These are phyloP conservation scores for Cucumis hystrix DNA, from an alignment of 306 rosid species.

Conservation along the genomic window DNA sequence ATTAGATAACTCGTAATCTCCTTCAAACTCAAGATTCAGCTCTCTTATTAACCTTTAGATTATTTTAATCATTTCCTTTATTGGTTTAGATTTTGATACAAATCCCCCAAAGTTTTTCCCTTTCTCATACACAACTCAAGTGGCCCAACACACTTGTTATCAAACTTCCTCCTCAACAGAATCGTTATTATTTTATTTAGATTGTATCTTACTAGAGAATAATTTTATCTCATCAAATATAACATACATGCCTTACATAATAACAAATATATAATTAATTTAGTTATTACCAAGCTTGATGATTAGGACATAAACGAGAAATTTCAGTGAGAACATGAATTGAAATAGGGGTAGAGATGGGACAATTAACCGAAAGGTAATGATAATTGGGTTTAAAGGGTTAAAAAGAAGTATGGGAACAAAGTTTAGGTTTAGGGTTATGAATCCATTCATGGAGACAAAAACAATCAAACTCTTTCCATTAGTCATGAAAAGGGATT, in stretches of 20 bases:
- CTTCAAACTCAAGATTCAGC: background rate
- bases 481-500: background rate
- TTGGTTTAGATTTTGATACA: background rate
- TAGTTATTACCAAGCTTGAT: no score
- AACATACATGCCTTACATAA: background rate
- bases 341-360: no score
- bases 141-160: background rate
- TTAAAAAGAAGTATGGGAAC: background rate
- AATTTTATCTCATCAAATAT: background rate
- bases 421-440: background rate
- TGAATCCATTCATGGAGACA: background rate
- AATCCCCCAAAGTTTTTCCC: background rate
- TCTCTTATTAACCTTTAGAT: background rate
- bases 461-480: background rate
- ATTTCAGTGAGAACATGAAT: no score
- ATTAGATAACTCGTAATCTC: background rate
- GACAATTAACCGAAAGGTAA: background rate
- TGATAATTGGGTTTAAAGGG: background rate
- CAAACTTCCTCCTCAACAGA: background rate
- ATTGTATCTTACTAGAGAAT: background rate
- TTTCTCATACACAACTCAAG: background rate
- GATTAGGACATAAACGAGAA: no score
- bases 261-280: background rate
- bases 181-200: background rate
- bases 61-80: background rate